A percentile compares a stretch with the other conserved stretches of the same genome.
These are phyloP conservation scores for Populus pruinosa DNA, from an alignment of 345 rosid genomes.

Conservation along the genomic window DNA sequence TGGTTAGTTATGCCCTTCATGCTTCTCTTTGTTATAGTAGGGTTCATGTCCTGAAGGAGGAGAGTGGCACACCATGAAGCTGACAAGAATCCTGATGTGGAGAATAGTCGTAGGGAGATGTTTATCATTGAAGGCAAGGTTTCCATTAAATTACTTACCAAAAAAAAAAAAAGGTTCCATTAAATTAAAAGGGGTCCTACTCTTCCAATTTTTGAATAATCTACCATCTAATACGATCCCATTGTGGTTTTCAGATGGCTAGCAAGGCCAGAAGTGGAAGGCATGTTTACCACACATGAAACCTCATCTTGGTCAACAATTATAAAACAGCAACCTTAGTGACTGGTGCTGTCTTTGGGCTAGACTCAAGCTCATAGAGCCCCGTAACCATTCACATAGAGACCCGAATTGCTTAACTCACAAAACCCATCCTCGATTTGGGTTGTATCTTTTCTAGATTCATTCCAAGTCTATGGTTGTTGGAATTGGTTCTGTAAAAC, in stretches of 20 bases:
- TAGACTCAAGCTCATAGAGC: neutral
- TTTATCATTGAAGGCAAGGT: too few species aligned
- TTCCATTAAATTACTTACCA: too few species aligned
- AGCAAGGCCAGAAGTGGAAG: neutral
- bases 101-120: neutral
- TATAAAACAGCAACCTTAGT: neutral
- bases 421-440: neutral
- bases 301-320: too few species aligned
- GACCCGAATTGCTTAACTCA: neutral
- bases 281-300: neutral
- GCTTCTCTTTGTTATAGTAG: neutral
- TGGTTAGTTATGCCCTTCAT: neutral
- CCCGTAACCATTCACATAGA: neutral
- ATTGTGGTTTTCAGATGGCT: neutral
- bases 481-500: too few species aligned
- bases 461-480: neutral
- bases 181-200: too few species aligned
- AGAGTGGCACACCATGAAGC: constrained; percentile 2
- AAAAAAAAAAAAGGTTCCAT: too few species aligned
- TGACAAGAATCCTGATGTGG: neutral
- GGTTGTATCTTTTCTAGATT: neutral
- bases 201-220: neutral
- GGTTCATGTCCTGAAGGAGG: constrained; percentile 9
- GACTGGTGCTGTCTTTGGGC: neutral
- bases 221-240: neutral